Evolutionary conservation across 139 green algal genomes (phyloP).

Genomic region (Chlamydomonas asymmetrica): DNA sequence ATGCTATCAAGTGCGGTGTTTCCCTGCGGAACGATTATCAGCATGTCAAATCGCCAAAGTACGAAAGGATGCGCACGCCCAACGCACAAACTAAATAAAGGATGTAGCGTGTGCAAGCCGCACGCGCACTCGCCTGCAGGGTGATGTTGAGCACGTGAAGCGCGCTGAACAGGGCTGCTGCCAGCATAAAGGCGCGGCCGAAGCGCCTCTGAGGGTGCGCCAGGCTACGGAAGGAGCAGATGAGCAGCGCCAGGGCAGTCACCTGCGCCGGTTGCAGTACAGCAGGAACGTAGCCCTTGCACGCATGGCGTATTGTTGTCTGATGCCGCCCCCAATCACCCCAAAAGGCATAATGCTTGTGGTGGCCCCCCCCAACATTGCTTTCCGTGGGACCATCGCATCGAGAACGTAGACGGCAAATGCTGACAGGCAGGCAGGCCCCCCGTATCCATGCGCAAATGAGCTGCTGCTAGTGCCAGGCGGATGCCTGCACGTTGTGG

Average conservation of each 20-base stretch:
- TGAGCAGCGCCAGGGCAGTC: conserved; percentile 15
- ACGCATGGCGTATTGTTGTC: neutral
- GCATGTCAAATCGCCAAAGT: neutral
- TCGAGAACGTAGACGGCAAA: neutral
- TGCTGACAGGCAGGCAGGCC: neutral
- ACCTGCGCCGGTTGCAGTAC: neutral
- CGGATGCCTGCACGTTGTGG: neutral
- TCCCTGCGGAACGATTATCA: neutral
- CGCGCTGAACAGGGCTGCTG: conserved; percentile 19
- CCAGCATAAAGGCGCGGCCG: conserved; percentile 27
- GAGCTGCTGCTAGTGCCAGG: neutral
- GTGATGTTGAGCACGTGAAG: conserved; percentile 44
- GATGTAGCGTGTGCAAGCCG: too few relatives aligned
- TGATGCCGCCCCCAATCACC: too few relatives aligned
- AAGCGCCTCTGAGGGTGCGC: conserved; percentile 28
- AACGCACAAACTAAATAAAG: neutral
- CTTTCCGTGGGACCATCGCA: neutral
- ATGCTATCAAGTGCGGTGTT: neutral
- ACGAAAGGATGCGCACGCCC: neutral
- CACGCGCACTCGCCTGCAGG: conserved; percentile 30
- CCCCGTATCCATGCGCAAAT: neutral
- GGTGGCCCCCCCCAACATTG: neutral
- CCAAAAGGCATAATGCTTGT: conserved; percentile 8
- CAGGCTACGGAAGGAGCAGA: conserved; percentile 33
- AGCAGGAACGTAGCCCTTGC: too few relatives aligned